These are phyloP conservation scores for Ceriops zippeliana DNA, from an alignment of 345 rosid species.

Conservation along the genomic window DNA sequence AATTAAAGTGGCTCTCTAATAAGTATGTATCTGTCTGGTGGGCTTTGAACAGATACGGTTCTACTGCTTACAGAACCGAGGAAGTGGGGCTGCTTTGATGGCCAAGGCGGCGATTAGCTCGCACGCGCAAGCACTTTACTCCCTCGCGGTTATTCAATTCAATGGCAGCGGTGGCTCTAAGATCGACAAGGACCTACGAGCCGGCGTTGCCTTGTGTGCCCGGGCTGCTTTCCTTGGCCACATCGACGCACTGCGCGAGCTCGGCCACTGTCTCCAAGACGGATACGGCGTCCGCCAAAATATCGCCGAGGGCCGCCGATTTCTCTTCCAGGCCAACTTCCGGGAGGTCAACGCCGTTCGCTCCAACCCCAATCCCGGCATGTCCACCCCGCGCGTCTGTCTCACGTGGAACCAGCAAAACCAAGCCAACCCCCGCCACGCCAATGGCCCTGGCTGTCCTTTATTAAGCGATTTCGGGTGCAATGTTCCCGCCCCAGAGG, in stretches of 20 bases:
- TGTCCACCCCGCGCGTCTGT: conserved; percentile 40
- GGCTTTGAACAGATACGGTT: conserved; percentile 63
- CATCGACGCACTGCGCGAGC: conserved; percentile 88
- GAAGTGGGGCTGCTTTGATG: conserved; percentile 86
- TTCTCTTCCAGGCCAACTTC: conserved; percentile 91
- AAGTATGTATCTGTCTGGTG: not conserved
- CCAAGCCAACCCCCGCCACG: conserved; percentile 27
- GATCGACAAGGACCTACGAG: conserved; percentile 83
- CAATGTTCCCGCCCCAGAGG: conserved; percentile 87
- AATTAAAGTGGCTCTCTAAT: not conserved
- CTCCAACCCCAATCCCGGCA: conserved; percentile 26
- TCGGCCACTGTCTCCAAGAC: conserved; percentile 94
- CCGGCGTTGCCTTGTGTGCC: conserved; percentile 88
- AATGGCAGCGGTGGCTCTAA: conserved; percentile 99
- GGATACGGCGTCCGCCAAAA: conserved; percentile 90
- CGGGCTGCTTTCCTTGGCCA: conserved; percentile 89
- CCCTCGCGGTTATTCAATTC: conserved; percentile 83
- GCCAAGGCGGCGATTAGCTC: conserved; percentile 88
- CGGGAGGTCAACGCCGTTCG: conserved; percentile 76
- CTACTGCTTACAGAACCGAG: conserved; percentile 72
- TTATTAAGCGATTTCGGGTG: conserved; percentile 90
- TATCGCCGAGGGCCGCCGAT: conserved; percentile 78
- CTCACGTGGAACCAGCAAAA: conserved; percentile 45
- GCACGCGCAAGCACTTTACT: conserved; percentile 80
- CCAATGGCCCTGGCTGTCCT: conserved; percentile 50